These are phyloP conservation scores for Betula pendula DNA, from an alignment of 306 rosid genomes.

Conservation along the genomic window DNA sequence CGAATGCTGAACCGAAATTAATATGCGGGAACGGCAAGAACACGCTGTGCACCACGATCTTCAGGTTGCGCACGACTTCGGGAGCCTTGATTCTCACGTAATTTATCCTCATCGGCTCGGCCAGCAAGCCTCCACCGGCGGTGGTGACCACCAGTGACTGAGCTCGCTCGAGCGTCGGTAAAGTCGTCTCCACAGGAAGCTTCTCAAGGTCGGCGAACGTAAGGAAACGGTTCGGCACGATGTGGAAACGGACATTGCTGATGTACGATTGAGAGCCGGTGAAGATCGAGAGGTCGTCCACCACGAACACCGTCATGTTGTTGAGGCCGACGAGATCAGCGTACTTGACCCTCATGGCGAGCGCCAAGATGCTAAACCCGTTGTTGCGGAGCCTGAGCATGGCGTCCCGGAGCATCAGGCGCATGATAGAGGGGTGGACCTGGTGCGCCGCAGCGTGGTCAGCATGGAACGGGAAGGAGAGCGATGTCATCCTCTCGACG, in stretches of 20 bases:
- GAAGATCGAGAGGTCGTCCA: slow-evolving; percentile 66
- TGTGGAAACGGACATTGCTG: slow-evolving; percentile 60
- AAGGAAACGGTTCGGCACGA: slow-evolving; percentile 59
- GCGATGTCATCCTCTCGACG: slow-evolving; percentile 56
- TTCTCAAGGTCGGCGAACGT: slow-evolving; percentile 57
- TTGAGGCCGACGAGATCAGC: slow-evolving; percentile 51
- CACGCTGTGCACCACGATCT: slow-evolving; percentile 57
- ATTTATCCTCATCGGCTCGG: slow-evolving; percentile 62
- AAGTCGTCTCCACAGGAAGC: slow-evolving; percentile 57
- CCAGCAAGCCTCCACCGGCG: slow-evolving; percentile 36
- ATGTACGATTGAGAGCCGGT: slow-evolving; percentile 66
- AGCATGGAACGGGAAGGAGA: slow-evolving; percentile 56
- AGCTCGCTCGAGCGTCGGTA: slow-evolving; percentile 56
- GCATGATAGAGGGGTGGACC: slow-evolving; percentile 37
- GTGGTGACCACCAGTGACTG: slow-evolving; percentile 57
- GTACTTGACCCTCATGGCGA: slow-evolving; percentile 63
- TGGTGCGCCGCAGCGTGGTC: slow-evolving; percentile 34
- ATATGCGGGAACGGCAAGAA: slow-evolving; percentile 74
- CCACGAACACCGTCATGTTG: slow-evolving; percentile 68
- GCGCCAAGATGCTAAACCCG: slow-evolving; percentile 63
- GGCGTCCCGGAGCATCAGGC: slow-evolving; percentile 63
- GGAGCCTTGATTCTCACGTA: slow-evolving; percentile 60
- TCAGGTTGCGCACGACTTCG: slow-evolving; percentile 57
- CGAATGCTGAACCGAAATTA: slow-evolving; percentile 44
- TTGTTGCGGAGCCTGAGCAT: slow-evolving; percentile 71